Base-by-base conservation (phyloP, 805 yeast species). In the Kazachstania bromeliacearum region DNA sequence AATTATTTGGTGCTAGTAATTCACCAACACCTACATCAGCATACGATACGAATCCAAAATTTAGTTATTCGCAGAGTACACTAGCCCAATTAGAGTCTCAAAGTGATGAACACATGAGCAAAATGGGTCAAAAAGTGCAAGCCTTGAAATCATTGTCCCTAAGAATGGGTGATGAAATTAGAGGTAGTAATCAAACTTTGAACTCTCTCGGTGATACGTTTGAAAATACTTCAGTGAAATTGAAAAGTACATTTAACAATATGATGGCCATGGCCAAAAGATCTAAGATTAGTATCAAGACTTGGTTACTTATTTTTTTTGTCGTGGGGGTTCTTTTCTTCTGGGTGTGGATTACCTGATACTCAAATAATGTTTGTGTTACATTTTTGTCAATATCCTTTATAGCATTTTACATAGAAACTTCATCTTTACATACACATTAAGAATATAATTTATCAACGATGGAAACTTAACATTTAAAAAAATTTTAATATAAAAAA, bases 131-230 rank as follows among this genome's bases (percentile, higher is more conserved):
- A 27, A 75, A 73, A 44, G 67, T 80, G 15, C 58, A 64, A 33
- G 63, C 73, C 20, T 58, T 80, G 37, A 79, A 78, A 51, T 69
- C 68, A 32, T 56, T 78, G 17, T 67, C 80, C 2, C 33, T 68
- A 31, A 68, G 61, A 44, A 79, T 79, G 71, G 84, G 84, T 12
- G 76, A 71, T 40, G 82, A 79, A 51, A 80, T 79, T 28, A 66
- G 71, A 25, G 69, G 69, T 21, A 68, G 77, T 21, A 67, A 67
- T 43, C 57, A 66, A 35, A 57, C 73, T n/a, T 48, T 74, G 29
- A 59, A 57, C 24, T 55, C 59, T 16, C 48, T 74, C 30, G 62
- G 64, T 5, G 51, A 68, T 25, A 61, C 67, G 13, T 73, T 74
- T 49, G 75, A 69, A 25, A 55, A 56, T 33, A 65, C 77, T 1